Evolutionary conservation across 2,329 filamentous ascomycete genomes (phyloP).

Genomic region (Xylariaceae sp.): DNA sequence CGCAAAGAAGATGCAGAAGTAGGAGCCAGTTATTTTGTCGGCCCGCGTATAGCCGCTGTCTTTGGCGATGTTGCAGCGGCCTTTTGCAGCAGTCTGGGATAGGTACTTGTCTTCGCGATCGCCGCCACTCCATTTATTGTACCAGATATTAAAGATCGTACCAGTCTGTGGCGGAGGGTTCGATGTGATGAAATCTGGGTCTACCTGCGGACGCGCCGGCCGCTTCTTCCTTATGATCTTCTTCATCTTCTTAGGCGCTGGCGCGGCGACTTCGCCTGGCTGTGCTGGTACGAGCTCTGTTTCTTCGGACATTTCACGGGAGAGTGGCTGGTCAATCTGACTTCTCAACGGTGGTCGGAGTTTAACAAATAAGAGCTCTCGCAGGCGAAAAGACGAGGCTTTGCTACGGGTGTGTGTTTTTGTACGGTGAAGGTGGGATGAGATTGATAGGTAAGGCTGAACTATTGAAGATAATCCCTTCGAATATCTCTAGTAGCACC

Average conservation of each 20-base stretch:
- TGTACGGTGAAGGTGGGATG: not conserved
- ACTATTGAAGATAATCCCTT: constrained; percentile 4
- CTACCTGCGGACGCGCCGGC: constrained; percentile 89
- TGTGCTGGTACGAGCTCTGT: constrained; percentile 36
- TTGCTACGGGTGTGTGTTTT: constrained; percentile 5
- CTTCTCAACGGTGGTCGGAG: not conserved
- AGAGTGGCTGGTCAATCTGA: constrained; percentile 4
- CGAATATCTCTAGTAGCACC: too few species aligned
- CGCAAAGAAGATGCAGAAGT: constrained; percentile 92
- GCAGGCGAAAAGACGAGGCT: not conserved
- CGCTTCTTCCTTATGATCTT: constrained; percentile 88
- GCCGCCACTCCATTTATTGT: constrained; percentile 97
- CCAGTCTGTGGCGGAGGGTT: constrained; percentile 92
- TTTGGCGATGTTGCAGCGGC: constrained; percentile 83
- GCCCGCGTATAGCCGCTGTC: constrained; percentile 82
- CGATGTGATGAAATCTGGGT: constrained; percentile 79
- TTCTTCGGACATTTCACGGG: constrained; percentile 39
- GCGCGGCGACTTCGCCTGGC: constrained; percentile 52
- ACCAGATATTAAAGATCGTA: constrained; percentile 95
- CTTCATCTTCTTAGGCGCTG: constrained; percentile 72
- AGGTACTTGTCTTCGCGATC: constrained; percentile 92
- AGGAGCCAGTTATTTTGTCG: constrained; percentile 77
- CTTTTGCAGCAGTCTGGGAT: constrained; percentile 79
- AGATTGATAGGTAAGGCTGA: constrained; percentile 20
- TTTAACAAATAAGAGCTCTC: not conserved